A percentile compares a stretch with the other conserved stretches of the same genome.
These are phyloP conservation scores for Oidium heveae DNA, from an alignment of 2,329 filamentous ascomycete genomes.

Conservation along the genomic window DNA sequence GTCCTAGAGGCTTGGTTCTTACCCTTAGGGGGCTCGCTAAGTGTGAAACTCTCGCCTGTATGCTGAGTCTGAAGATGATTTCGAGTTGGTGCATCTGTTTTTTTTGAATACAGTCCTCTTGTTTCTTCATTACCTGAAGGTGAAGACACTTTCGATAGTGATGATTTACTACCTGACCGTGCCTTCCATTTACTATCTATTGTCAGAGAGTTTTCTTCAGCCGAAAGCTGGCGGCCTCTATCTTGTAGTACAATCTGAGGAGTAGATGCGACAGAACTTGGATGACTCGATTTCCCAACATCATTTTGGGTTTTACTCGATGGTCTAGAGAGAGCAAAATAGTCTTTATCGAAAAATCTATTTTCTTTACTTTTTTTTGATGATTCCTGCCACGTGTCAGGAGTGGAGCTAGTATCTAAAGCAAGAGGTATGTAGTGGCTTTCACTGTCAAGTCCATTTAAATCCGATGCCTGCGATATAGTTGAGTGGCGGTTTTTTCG, in stretches of 20 bases:
- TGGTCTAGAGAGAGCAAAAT: slow-evolving; percentile 26
- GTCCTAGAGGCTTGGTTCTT: slow-evolving; percentile 20
- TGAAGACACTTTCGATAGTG: slow-evolving; percentile 7
- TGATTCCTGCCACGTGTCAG: slow-evolving; percentile 21
- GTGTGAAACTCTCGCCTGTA: slow-evolving; percentile 37
- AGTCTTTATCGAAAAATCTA: slow-evolving; percentile 23
- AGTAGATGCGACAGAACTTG: slow-evolving; percentile 30
- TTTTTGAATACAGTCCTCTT: slow-evolving; percentile 9
- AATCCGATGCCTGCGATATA: slow-evolving; percentile 27
- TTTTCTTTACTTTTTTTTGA: slow-evolving; percentile 16
- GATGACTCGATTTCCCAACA: slow-evolving; percentile 13
- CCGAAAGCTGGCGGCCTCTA: slow-evolving; percentile 41
- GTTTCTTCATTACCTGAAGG: slow-evolving; percentile 11
- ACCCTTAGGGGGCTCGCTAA: slow-evolving; percentile 57
- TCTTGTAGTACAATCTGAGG: slow-evolving; percentile 89
- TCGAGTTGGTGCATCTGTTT: slow-evolving; percentile 10
- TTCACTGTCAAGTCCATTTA: slow-evolving; percentile 16
- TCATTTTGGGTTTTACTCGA: slow-evolving; percentile 17
- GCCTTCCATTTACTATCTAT: slow-evolving; percentile 21
- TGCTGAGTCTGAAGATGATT: slow-evolving; percentile 2
- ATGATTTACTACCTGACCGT: slow-evolving; percentile 7
- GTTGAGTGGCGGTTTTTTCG: slow-evolving; percentile 53
- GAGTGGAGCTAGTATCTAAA: slow-evolving; percentile 35
- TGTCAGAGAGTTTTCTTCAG: slow-evolving; percentile 27
- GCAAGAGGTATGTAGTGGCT: slow-evolving; percentile 57